Conservation (phyloP, 108 stramenopile species). For the Asterionellopsis glacialis region DNA sequence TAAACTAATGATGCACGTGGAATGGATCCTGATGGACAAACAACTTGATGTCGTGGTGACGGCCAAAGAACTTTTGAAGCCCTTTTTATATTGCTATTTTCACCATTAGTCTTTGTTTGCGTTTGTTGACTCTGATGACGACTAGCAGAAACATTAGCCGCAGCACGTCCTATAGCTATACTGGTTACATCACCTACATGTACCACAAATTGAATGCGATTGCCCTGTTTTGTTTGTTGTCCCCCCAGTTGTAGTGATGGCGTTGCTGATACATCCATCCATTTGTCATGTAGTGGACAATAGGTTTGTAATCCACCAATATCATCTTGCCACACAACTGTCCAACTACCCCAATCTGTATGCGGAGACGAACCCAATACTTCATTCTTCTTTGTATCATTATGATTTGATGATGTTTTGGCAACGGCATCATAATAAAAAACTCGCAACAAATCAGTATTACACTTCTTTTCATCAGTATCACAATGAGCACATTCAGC, state of each 20-base stretch:
- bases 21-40: conserved; percentile 12
- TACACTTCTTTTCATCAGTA: conserved; percentile 13
- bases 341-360: conserved; percentile 77
- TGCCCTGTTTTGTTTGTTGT: too few relatives aligned
- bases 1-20: conserved; percentile 56
- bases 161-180: conserved; percentile 27
- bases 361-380: conserved; percentile 63
- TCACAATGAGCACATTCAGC: conserved; percentile 17
- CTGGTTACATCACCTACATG: conserved; percentile 79
- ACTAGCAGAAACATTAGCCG: too few relatives aligned
- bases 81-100: not conserved
- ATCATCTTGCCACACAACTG: conserved; percentile 83
- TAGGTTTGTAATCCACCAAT: conserved; percentile 77
- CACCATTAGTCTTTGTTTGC: not conserved
- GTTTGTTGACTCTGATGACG: too few relatives aligned
- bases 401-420: not conserved
- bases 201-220: conserved; percentile 35
- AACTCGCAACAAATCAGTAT: conserved; percentile 32
- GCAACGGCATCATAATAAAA: conserved; percentile 54
- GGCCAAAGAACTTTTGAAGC: conserved; percentile 7
- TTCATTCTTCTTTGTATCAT: too few relatives aligned
- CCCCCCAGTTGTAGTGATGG: not conserved
- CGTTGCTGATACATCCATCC: conserved; percentile 45
- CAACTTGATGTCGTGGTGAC: conserved; percentile 28
- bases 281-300: conserved; percentile 56